phyloP scores from a whole-genome alignment of 148 eudicot genomes.

The Cornus controversa region DNA sequence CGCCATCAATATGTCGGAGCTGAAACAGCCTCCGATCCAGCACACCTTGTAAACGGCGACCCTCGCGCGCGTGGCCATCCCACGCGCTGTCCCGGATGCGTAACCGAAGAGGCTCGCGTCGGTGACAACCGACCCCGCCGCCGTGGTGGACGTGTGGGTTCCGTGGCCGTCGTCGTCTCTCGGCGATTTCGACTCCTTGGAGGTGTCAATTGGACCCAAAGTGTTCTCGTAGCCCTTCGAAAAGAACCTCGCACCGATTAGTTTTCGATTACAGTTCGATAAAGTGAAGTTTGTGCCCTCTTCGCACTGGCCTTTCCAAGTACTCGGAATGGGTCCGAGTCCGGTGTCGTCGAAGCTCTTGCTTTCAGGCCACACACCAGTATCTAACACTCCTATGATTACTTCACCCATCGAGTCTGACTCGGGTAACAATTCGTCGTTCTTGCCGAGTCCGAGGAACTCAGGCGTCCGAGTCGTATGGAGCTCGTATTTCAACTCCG shows the following conservation, averaged over 20 bases:
- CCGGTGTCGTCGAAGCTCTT: conserved; percentile 51
- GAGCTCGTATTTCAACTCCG: conserved; percentile 47
- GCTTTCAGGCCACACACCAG: conserved; percentile 67
- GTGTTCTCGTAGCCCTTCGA: conserved; percentile 55
- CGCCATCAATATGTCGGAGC: conserved; percentile 56
- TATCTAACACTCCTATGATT: conserved; percentile 52
- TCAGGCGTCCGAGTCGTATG: conserved; percentile 67
- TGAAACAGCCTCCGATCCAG: conserved; percentile 58
- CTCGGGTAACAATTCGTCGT: conserved; percentile 26
- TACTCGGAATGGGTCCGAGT: conserved; percentile 45
- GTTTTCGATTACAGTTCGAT: conserved; percentile 44
- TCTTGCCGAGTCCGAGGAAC: conserved; percentile 50
- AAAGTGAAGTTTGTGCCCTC: conserved; percentile 37
- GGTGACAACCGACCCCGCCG: conserved; percentile 50
- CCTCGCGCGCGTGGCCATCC: conserved; percentile 60
- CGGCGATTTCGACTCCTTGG: conserved; percentile 49
- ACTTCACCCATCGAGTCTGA: conserved; percentile 36
- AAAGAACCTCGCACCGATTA: conserved; percentile 49
- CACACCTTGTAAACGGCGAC: conserved; percentile 64
- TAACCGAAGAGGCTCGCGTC: conserved; percentile 53
- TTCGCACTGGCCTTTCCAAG: conserved; percentile 58
- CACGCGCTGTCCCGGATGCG: conserved; percentile 61
- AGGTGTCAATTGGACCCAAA: conserved; percentile 38
- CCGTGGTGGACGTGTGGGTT: conserved; percentile 65
- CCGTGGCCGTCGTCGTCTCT: conserved; percentile 71